Evolutionary conservation across 495 filamentous ascomycete species (phyloP).

Genomic region (Darksidea phi): DNA sequence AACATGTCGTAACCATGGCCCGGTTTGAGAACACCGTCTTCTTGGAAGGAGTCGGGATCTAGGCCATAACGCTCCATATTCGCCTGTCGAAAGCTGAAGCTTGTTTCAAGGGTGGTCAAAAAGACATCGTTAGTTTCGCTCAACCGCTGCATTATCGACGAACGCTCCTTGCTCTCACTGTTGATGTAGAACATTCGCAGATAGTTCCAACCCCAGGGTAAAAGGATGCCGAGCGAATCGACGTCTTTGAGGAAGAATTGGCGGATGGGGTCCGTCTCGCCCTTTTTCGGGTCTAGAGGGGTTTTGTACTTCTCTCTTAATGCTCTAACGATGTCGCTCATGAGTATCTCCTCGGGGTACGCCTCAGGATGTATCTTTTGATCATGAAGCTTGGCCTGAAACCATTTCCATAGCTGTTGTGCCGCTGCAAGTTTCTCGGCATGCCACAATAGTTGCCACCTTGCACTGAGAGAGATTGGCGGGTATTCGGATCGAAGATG

Average conservation of each 20-base stretch:
- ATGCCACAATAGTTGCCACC: slow-evolving; percentile 82
- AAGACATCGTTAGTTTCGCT: slow-evolving; percentile 77
- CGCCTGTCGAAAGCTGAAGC: slow-evolving; percentile 67
- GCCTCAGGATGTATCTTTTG: slow-evolving; percentile 43
- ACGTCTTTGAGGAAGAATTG: slow-evolving; percentile 82
- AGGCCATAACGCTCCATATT: slow-evolving; percentile 71
- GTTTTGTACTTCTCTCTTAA: slow-evolving; percentile 71
- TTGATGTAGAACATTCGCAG: slow-evolving; percentile 63
- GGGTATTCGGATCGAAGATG: slow-evolving; percentile 59
- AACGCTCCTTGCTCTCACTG: slow-evolving; percentile 42
- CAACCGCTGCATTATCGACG: slow-evolving; percentile 32
- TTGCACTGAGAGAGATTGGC: slow-evolving; percentile 58
- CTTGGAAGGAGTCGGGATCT: slow-evolving; percentile 57
- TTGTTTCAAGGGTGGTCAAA: slow-evolving; percentile 66
- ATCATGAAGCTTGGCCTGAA: slow-evolving; percentile 51
- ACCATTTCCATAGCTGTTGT: slow-evolving; percentile 73
- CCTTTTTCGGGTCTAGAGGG: slow-evolving; percentile 53
- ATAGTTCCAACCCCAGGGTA: slow-evolving; percentile 71
- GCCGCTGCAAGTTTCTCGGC: slow-evolving; percentile 88
- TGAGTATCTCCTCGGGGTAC: slow-evolving; percentile 51
- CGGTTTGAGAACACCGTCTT: slow-evolving; percentile 64
- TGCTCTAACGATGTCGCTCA: slow-evolving; percentile 62
- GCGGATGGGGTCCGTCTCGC: slow-evolving; percentile 68
- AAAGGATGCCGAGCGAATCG: slow-evolving; percentile 66
- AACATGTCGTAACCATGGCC: slow-evolving; percentile 59